A percentile compares a stretch with the other conserved stretches of the same genome.
Conservation (phyloP, 2,329 filamentous ascomycete species). For the Penicillium sclerotigenum region DNA sequence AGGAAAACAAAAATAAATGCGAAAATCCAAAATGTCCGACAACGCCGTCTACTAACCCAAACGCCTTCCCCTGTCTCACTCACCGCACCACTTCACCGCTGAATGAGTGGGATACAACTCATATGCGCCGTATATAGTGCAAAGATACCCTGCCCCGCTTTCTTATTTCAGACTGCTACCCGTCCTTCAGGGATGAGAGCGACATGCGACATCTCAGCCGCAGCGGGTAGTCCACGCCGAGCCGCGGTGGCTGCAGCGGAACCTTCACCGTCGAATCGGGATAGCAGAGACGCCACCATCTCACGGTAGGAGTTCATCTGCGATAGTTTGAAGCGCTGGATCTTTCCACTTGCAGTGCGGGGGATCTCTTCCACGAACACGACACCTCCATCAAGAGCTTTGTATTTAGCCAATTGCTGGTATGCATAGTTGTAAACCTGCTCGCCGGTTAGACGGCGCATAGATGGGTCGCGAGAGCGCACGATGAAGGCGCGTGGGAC, state of each 20-base stretch:
- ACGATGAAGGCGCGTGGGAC: slow-evolving; percentile 50
- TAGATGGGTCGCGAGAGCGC: slow-evolving; percentile 21
- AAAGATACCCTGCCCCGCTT: background rate
- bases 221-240: background rate
- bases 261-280: slow-evolving; percentile 19
- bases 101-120: background rate
- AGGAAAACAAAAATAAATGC: background rate
- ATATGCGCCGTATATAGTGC: background rate
- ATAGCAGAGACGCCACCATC: slow-evolving; percentile 33
- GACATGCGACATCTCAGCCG: slow-evolving; percentile 3
- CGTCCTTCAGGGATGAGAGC: slow-evolving; percentile 17
- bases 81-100: background rate
- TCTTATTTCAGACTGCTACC: slow-evolving; percentile 15
- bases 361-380: slow-evolving; percentile 50
- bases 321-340: slow-evolving; percentile 42
- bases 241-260: background rate
- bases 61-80: background rate
- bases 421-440: slow-evolving; percentile 46
- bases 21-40: background rate
- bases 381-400: slow-evolving; percentile 47
- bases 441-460: slow-evolving; percentile 32
- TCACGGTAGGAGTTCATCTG: slow-evolving; percentile 42
- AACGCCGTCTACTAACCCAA: background rate
- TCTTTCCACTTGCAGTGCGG: slow-evolving; percentile 51
- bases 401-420: slow-evolving; percentile 47